These are phyloP conservation scores for Serendipita sp. DNA, from an alignment of 768 basidiomycete species.

Conservation along the genomic window DNA sequence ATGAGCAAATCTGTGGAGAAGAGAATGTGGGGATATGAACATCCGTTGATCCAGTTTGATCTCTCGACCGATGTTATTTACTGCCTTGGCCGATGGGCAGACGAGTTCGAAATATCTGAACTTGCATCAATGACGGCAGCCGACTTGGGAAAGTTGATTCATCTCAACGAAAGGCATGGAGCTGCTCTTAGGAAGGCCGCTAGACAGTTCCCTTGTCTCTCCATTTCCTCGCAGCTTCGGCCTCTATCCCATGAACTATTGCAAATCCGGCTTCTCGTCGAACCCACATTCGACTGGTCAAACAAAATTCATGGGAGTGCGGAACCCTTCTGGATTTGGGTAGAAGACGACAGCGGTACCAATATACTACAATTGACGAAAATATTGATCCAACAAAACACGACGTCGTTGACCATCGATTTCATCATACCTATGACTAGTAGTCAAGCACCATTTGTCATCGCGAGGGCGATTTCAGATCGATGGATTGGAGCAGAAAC, in stretches of 20 bases:
- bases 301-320: constrained; percentile 49
- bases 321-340: constrained; percentile 93
- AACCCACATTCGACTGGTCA: constrained; percentile 66
- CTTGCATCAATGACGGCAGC: constrained; percentile 48
- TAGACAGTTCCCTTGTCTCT: constrained; percentile 63
- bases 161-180: constrained; percentile 76
- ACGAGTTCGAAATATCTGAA: constrained; percentile 61
- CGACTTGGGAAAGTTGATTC: constrained; percentile 63
- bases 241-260: constrained; percentile 77
- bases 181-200: constrained; percentile 61
- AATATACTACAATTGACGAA: constrained; percentile 68
- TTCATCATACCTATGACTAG: constrained; percentile 66
- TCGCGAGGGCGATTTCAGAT: constrained; percentile 71
- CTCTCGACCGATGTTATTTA: constrained; percentile 65
- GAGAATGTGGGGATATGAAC: constrained; percentile 86
- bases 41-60: constrained; percentile 69
- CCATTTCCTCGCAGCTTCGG: constrained; percentile 49
- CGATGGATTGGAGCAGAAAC: constrained; percentile 88
- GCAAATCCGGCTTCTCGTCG: constrained; percentile 48
- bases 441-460: constrained; percentile 46
- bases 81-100: constrained; percentile 62
- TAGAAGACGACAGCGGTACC: constrained; percentile 72
- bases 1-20: constrained; percentile 90
- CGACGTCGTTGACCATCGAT: constrained; percentile 41
- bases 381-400: constrained; percentile 52